Conservation (phyloP, 2,329 filamentous ascomycete species). For the Apiospora koreana region DNA sequence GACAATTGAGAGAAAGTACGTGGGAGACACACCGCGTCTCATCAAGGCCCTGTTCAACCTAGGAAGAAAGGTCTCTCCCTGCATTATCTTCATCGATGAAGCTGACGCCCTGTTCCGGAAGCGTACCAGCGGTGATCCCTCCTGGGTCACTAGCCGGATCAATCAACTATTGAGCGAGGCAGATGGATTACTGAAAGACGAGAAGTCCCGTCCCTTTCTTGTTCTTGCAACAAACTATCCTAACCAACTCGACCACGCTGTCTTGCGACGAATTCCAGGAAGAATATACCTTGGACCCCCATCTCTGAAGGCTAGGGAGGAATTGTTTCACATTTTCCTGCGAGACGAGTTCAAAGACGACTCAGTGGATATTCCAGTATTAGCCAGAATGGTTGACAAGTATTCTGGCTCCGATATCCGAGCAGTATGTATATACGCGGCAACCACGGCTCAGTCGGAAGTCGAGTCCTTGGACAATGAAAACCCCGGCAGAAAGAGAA, state of each 20-base stretch:
- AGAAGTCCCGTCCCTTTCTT: constrained; percentile 16
- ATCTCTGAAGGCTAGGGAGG: background rate
- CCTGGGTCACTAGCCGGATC: constrained; percentile 73
- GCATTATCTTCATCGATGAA: constrained; percentile 80
- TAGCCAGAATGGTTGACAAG: background rate
- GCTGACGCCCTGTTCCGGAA: constrained; percentile 75
- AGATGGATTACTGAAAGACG: constrained; percentile 57
- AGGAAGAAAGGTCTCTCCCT: constrained; percentile 68
- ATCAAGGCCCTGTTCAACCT: constrained; percentile 72
- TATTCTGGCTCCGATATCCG: background rate
- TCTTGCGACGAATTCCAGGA: constrained; percentile 15
- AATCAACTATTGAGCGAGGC: constrained; percentile 76
- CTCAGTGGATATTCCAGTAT: background rate
- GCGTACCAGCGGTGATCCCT: constrained; percentile 69
- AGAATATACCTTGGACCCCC: background rate
- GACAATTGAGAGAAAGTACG: constrained; percentile 76
- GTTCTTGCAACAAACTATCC: constrained; percentile 17
- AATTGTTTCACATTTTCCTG: background rate
- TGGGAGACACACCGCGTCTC: constrained; percentile 75
- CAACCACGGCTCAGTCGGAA: background rate
- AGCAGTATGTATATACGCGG: background rate
- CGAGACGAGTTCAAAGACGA: background rate
- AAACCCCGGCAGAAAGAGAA: background rate
- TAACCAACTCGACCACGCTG: constrained; percentile 14
- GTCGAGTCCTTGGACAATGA: background rate